Conservation (phyloP, 2,329 filamentous ascomycete genomes). For the Colletotrichum sp. region DNA sequence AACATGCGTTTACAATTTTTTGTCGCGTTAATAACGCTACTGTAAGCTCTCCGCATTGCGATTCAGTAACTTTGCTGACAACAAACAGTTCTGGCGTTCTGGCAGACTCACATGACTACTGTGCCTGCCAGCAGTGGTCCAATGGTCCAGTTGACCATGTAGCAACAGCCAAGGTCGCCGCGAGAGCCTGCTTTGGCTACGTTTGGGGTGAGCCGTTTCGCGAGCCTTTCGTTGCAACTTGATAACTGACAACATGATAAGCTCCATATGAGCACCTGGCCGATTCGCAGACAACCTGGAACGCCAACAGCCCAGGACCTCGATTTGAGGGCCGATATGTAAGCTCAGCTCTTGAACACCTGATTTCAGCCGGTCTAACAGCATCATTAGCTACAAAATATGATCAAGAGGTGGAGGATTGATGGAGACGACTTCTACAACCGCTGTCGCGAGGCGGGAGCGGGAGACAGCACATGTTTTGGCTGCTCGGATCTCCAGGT, state of each 20-base stretch:
- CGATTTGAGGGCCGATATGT: background rate
- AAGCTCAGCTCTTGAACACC: background rate
- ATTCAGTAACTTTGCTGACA: background rate
- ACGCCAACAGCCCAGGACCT: background rate
- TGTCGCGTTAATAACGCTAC: background rate
- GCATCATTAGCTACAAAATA: background rate
- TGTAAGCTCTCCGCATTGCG: background rate
- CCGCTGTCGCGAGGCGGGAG: background rate
- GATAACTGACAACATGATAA: background rate
- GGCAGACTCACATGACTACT: background rate
- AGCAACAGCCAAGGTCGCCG: background rate
- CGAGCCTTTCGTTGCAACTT: background rate
- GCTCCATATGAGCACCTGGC: background rate
- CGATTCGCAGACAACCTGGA: background rate
- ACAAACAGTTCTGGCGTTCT: accelerated
- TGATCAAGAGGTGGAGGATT: background rate
- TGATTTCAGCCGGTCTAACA: background rate
- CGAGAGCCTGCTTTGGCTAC: background rate
- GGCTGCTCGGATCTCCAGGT: background rate
- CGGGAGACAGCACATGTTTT: background rate
- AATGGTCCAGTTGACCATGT: background rate
- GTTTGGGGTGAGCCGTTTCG: background rate
- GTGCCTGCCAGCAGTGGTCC: background rate
- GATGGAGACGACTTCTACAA: background rate
- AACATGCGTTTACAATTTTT: background rate